These are phyloP conservation scores for Globisporangium mamillatum DNA, from an alignment of 352 stramenopile genomes.

Conservation along the genomic window DNA sequence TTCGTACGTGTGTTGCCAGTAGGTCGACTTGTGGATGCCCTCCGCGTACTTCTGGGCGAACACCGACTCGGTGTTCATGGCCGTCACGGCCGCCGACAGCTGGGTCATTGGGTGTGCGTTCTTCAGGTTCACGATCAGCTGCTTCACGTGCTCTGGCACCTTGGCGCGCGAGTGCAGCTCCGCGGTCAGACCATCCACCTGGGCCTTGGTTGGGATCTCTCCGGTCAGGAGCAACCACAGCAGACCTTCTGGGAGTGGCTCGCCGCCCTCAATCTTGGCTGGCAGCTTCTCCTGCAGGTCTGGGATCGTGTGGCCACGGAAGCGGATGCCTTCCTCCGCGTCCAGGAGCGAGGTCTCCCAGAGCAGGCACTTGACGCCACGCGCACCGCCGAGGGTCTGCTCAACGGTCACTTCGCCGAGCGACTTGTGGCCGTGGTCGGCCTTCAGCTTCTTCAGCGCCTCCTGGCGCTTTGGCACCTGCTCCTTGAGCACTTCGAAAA, in stretches of 20 bases:
- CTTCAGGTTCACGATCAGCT: slow-evolving; percentile 95
- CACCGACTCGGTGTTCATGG: slow-evolving; percentile 93
- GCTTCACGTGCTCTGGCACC: slow-evolving; percentile 94
- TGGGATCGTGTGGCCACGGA: slow-evolving; percentile 98
- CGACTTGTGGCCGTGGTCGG: slow-evolving; percentile 91
- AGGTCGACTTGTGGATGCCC: slow-evolving; percentile 97
- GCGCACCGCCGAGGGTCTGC: slow-evolving; percentile 95
- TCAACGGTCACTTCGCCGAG: slow-evolving; percentile 94
- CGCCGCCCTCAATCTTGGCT: slow-evolving; percentile 88
- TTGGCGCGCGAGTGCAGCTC: slow-evolving; percentile 95
- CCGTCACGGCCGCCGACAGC: slow-evolving; percentile 93
- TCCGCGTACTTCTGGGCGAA: slow-evolving; percentile 97
- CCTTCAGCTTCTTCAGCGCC: slow-evolving; percentile 93
- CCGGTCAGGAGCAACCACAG: slow-evolving; percentile 98
- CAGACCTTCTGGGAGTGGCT: slow-evolving; percentile 96
- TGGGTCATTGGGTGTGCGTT: slow-evolving; percentile 99
- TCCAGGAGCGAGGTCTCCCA: slow-evolving; percentile 98
- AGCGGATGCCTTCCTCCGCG: slow-evolving; percentile 97
- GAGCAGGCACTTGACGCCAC: slow-evolving; percentile 98
- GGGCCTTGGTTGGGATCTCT: slow-evolving; percentile 95
- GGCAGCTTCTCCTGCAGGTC: slow-evolving; percentile 97
- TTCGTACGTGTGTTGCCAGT: slow-evolving; percentile 97
- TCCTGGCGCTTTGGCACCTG: slow-evolving; percentile 91
- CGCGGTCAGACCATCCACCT: slow-evolving; percentile 93
- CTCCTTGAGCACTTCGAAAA: slow-evolving; percentile 84